phyloP scores from a whole-genome alignment of 768 basidiomycete species.

The Podaxis sp. region DNA sequence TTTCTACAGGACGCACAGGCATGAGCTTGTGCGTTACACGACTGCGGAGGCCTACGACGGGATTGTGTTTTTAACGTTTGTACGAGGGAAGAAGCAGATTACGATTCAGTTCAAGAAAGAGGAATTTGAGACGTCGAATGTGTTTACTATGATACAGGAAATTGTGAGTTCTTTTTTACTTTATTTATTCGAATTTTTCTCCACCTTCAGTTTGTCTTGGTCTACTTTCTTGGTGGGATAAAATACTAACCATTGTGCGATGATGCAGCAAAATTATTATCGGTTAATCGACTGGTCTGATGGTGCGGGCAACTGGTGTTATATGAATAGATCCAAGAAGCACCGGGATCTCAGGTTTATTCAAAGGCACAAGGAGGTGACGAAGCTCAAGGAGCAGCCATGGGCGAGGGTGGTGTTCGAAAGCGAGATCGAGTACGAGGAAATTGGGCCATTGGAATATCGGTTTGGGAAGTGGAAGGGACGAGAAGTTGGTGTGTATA shows the following conservation, averaged over 20 bases:
- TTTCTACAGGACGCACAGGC: neutral
- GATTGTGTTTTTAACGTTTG: neutral
- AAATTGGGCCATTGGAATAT: neutral
- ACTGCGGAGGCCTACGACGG: neutral
- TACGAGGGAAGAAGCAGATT: neutral
- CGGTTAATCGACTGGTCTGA: neutral
- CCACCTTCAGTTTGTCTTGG: neutral
- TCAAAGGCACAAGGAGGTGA: neutral
- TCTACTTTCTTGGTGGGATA: neutral
- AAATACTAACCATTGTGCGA: neutral
- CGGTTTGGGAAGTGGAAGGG: conserved; percentile 5
- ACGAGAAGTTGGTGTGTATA: conserved; percentile 9
- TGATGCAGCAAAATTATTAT: conserved; percentile 6
- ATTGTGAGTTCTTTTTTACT: conserved; percentile 2
- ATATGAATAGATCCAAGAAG: neutral
- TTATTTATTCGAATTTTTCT: neutral
- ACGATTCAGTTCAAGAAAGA: neutral
- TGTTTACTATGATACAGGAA: neutral
- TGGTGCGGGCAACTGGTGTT: conserved; percentile 1
- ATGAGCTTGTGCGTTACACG: neutral
- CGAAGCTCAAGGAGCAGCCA: neutral
- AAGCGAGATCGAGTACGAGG: conserved; percentile 2
- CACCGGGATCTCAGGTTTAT: neutral
- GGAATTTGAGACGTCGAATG: neutral
- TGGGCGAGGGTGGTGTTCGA: conserved; percentile 2